Base-by-base conservation (phyloP, 1,139 yeast genomes). In the Candida labiduridarum region DNA sequence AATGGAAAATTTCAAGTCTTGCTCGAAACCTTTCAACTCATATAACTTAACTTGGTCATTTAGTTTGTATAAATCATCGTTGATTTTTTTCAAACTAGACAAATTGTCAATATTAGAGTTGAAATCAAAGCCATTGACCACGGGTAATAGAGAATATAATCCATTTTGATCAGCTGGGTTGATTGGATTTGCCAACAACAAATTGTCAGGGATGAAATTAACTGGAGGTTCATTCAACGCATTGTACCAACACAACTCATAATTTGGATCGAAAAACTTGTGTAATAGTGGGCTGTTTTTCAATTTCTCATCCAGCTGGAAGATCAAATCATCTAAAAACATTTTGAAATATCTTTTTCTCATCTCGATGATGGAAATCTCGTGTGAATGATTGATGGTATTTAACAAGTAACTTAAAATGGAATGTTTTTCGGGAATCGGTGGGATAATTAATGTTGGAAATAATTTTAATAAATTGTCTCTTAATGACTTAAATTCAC, bases 401-500 rank as follows among this genome's bases (percentile, higher is more conserved):
- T 73, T 74, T 49, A 76, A 61, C 46, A 77, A 62, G 52, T 72
- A 75, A 41, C 74, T 68, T 49, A 76, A 61, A 7, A 82, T 56
- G 1, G 85, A 75, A 57, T 82, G 86, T 55, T 81, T 82, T 55
- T 79, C 85, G 0, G 86, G 86, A 14, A 82, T 76, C 2, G 85
- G 84, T 1, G 86, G 85, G 10, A 82, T 68, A 14, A 81, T 69
- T 38, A 74, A 62, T 1, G 83, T 78, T 4, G 85, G 85, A 55
- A 70, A 79, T 43, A 80, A 64, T 57, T 71, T 71, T 43, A 72
- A 62, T 38, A 82, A 60, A 53, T 68, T 71, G 47, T 74, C 76
- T 43, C 85, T 65, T 8, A 81, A 66, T 10, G 83, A 79, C 53
- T 73, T 77, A 62, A 82, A 82, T 60, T 82, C 86, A 34, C 82